Percentiles rank a stretch among this genome's conserved stretches.
Conservation (phyloP, 2,329 filamentous ascomycete species). For the Diplodia sapinea region DNA sequence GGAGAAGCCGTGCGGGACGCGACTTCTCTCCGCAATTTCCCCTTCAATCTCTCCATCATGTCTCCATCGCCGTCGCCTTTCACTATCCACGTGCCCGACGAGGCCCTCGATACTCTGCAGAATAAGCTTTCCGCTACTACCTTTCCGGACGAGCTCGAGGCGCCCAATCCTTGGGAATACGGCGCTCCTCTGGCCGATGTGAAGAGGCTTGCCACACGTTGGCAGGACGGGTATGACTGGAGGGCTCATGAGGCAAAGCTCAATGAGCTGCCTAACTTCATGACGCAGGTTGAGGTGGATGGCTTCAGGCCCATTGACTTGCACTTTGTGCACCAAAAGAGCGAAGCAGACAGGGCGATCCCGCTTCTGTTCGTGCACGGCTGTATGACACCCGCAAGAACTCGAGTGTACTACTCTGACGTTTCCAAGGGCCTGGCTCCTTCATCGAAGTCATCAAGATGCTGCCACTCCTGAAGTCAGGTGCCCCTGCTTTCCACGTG, state of each 20-base stretch:
- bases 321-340: slow-evolving; percentile 68
- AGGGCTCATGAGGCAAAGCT: slow-evolving; percentile 62
- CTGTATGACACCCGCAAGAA: slow-evolving; percentile 47
- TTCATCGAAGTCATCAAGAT: slow-evolving; percentile 71
- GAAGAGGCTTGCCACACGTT: slow-evolving; percentile 63
- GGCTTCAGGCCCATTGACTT: slow-evolving; percentile 66
- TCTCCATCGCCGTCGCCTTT: slow-evolving; percentile 28
- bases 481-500: slow-evolving; percentile 58
- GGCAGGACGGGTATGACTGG: slow-evolving; percentile 67
- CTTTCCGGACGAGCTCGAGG: slow-evolving; percentile 62
- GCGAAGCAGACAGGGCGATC: slow-evolving; percentile 59
- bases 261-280: slow-evolving; percentile 67
- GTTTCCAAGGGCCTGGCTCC: slow-evolving; percentile 65
- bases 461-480: slow-evolving; percentile 54
- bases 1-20: not conserved
- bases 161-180: slow-evolving; percentile 58
- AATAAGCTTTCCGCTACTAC: slow-evolving; percentile 60
- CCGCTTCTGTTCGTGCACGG: slow-evolving; percentile 73
- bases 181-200: slow-evolving; percentile 66
- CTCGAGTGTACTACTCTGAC: slow-evolving; percentile 2
- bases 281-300: slow-evolving; percentile 59
- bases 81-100: slow-evolving; percentile 59
- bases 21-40: not conserved
- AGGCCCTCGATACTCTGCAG: slow-evolving; percentile 59
- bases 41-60: not conserved